Evolutionary conservation across 331 rosid species (phyloP).

Genomic region (Acacia concinna): DNA sequence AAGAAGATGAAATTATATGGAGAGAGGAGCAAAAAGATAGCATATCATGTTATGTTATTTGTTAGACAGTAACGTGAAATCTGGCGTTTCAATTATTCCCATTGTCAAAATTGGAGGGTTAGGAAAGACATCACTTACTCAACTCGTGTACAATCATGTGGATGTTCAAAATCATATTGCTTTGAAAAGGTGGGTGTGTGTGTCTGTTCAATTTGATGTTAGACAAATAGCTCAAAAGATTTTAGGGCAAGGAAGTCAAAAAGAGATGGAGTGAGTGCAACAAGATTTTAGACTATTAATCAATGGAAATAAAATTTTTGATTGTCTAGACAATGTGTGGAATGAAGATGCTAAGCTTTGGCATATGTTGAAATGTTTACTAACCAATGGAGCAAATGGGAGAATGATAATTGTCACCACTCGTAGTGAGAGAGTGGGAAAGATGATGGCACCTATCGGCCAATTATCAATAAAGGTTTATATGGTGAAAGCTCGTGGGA

Average conservation of each 20-base stretch:
- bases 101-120: constrained; percentile 32
- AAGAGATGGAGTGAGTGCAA: background rate
- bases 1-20: constrained; percentile 31
- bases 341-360: background rate
- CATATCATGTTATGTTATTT: background rate
- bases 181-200: constrained; percentile 22
- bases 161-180: background rate
- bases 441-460: background rate
- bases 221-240: background rate
- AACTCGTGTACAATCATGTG: background rate
- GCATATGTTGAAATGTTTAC: background rate
- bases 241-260: background rate
- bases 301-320: background rate
- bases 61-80: background rate
- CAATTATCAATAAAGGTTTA: background rate
- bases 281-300: background rate
- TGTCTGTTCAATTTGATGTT: background rate
- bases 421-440: background rate
- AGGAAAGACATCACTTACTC: constrained; percentile 34
- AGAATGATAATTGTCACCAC: constrained; percentile 30
- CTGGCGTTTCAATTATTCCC: background rate
- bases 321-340: constrained; percentile 31
- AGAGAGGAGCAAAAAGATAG: constrained; percentile 33
- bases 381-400: background rate
- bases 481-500: background rate